A percentile compares a stretch with the other conserved stretches of the same genome.
Conservation (phyloP, 495 filamentous ascomycete species). For the Durotheca rogersii region DNA sequence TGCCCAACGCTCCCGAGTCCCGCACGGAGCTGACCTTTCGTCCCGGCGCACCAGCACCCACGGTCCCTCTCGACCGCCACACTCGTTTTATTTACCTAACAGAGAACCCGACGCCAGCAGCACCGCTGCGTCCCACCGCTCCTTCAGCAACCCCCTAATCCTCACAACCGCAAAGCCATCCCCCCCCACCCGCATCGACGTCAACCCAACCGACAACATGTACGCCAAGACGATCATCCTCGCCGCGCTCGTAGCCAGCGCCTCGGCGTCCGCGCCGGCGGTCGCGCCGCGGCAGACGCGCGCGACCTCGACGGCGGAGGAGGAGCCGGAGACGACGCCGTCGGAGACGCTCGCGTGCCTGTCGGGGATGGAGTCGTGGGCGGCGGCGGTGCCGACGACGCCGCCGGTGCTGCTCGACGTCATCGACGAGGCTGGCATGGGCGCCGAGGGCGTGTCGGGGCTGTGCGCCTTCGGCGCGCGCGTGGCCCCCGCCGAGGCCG, state of each 20-base stretch:
- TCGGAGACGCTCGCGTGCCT: slow-evolving; percentile 13
- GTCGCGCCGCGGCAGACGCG: slow-evolving; percentile 9
- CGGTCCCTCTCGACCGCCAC: slow-evolving; percentile 14
- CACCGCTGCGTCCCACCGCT: too few relatives aligned
- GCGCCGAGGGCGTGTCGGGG: background rate
- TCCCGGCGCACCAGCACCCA: too few relatives aligned
- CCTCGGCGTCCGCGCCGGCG: slow-evolving; percentile 6
- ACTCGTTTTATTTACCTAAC: slow-evolving; percentile 19
- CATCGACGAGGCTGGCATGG: background rate
- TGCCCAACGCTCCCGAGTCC: background rate
- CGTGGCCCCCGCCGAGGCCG: background rate
- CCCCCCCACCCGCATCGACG: background rate
- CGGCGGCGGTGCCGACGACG: slow-evolving; percentile 6
- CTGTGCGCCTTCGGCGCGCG: slow-evolving; percentile 4
- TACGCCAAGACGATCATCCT: slow-evolving; percentile 15
- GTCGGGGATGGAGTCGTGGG: slow-evolving; percentile 12
- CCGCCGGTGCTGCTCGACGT: slow-evolving; percentile 6
- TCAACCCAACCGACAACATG: slow-evolving; percentile 9
- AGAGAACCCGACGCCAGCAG: too few relatives aligned
- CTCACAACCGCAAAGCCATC: too few relatives aligned
- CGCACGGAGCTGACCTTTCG: too few relatives aligned
- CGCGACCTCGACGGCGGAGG: background rate
- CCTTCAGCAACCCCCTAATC: too few relatives aligned
- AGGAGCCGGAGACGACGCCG: background rate
- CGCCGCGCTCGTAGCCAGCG: slow-evolving; percentile 16